phyloP scores from a whole-genome alignment of 2,329 filamentous ascomycete species.

The Nothophaeocryptopus gaeumannii region DNA sequence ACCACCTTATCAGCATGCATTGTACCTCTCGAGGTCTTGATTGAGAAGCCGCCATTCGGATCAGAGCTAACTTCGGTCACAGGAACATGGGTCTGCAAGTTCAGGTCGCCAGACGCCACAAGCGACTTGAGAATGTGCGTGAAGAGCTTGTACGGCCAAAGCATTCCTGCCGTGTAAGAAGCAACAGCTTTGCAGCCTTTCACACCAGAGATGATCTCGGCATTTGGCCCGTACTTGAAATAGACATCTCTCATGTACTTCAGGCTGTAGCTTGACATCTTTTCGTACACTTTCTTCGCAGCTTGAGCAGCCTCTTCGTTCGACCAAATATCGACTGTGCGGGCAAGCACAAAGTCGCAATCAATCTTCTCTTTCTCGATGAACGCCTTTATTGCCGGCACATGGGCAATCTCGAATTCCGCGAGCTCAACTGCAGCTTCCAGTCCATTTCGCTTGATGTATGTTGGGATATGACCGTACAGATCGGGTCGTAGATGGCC shows the following conservation, averaged over 20 bases:
- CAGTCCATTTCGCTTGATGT: conserved; percentile 18
- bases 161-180: conserved; percentile 55
- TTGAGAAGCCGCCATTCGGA: conserved; percentile 1
- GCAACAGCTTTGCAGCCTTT: conserved; percentile 34
- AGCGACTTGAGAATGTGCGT: conserved; percentile 64
- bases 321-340: conserved; percentile 38
- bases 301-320: conserved; percentile 32
- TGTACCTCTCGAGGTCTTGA: conserved; percentile 25
- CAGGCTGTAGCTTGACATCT: conserved; percentile 29
- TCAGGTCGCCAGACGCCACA: conserved; percentile 51
- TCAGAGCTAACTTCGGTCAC: conserved; percentile 38
- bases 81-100: conserved; percentile 70
- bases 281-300: conserved; percentile 33
- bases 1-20: conserved; percentile 29
- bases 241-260: conserved; percentile 31
- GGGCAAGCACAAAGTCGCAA: conserved; percentile 43
- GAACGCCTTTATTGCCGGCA: conserved; percentile 34
- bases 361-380: conserved; percentile 39
- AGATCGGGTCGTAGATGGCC: conserved; percentile 40
- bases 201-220: conserved; percentile 29
- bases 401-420: conserved; percentile 31
- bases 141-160: conserved; percentile 81
- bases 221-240: conserved; percentile 16
- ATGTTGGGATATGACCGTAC: conserved; percentile 39
- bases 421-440: conserved; percentile 27